Conservation (phyloP, 108 stramenopile genomes). For the Pseudonitzschia multiseries region DNA sequence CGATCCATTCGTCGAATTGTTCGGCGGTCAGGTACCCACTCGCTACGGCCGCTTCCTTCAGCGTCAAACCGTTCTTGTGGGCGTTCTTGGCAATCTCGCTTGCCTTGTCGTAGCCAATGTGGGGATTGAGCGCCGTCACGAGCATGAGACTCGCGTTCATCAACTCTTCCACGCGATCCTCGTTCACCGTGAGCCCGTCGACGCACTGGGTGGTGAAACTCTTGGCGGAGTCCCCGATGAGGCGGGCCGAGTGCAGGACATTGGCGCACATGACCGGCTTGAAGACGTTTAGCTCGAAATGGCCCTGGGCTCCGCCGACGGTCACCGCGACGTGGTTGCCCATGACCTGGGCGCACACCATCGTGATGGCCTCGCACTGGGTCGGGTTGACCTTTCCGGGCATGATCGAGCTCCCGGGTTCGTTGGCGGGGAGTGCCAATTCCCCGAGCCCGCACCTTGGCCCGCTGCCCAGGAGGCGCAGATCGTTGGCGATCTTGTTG, state of each 20-base stretch:
- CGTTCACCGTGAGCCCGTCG: conserved; percentile 84
- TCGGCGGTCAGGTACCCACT: conserved; percentile 91
- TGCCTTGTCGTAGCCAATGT: conserved; percentile 99
- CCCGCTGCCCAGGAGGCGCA: conserved; percentile 93
- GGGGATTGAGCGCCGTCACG: conserved; percentile 96
- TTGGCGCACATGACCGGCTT: conserved; percentile 97
- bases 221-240: conserved; percentile 87
- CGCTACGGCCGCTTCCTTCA: conserved; percentile 89
- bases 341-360: conserved; percentile 99
- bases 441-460: conserved; percentile 97
- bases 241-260: conserved; percentile 87
- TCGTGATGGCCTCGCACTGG: conserved; percentile 98
- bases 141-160: conserved; percentile 94
- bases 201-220: conserved; percentile 92
- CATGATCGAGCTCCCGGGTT: conserved; percentile 98
- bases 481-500: conserved; percentile 97
- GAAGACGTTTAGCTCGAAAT: conserved; percentile 98
- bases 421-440: conserved; percentile 92
- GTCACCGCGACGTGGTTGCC: conserved; percentile 95
- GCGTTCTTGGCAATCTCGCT: conserved; percentile 96
- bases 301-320: conserved; percentile 94
- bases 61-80: conserved; percentile 90
- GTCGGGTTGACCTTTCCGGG: conserved; percentile 99
- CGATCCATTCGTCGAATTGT: conserved; percentile 95
- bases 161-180: conserved; percentile 78